Base-by-base conservation (phyloP, 495 filamentous ascomycete species). In the Penicillium diatomitis region DNA sequence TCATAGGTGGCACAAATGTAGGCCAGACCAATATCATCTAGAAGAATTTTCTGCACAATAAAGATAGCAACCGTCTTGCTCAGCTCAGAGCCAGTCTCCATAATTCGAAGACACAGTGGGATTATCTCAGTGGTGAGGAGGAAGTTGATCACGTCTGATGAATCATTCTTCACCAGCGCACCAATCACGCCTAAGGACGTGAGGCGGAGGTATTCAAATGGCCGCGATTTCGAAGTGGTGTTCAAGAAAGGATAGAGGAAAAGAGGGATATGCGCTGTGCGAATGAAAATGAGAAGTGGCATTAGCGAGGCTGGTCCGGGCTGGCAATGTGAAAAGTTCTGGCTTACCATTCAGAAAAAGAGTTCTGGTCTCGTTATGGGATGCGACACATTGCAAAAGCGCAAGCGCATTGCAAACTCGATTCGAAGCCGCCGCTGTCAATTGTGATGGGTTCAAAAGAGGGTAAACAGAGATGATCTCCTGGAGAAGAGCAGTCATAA, bases 1-100 rank as follows among this genome's bases (percentile, higher is more conserved):
- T 99, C 92, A 62, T 99, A 99, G 5, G 92, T 99, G 48, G 94
- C 90, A 66, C 92, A 99, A 49, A 99, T 99, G 65, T 99, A 99
- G 36, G 87, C 88, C 50, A 99, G 76, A n/a, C 92, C 92, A 62
- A 92, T 87, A 56, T 99, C 92, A 62, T 99, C 92, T 4, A 99
- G 76, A 36, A 99, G 71, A 33, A 99, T 99, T 71, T 99, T 99
- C 72, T 99, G 92, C n/a, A 99, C 92, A 59, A 99, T 99, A 72
- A 99, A 99, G 53, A 99, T 99, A 34, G 92, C 92, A 6, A 99
- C 92, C 1, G 92, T 99, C 73, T 98, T 99, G 75, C 90, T 96
- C 39, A 99, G 75, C 63, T 99, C 92, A 0, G 92, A 97, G 32
- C 94, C 94, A 0, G 92, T 99, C 73, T 99, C 92, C 92, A 99